A percentile compares a stretch with the other conserved stretches of the same genome.
Conservation (phyloP, 495 filamentous ascomycete genomes). For the Eremomyces bilateralis region DNA sequence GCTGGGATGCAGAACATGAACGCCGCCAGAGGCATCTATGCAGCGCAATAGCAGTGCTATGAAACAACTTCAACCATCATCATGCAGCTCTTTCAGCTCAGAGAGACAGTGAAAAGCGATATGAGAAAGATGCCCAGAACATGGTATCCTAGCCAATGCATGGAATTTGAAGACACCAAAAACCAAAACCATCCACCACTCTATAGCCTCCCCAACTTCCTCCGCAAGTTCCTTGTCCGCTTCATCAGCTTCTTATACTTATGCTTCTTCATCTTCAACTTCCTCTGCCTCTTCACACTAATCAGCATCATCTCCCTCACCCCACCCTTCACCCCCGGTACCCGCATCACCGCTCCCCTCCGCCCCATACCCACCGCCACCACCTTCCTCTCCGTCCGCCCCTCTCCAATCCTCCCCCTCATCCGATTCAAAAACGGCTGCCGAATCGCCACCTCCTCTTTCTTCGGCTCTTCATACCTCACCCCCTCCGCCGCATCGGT, state of each 20-base stretch:
- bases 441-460: constrained; percentile 8
- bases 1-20: no score
- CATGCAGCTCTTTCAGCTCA: no score
- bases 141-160: no score
- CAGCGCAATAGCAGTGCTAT: no score
- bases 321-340: background rate
- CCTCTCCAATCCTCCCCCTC: no score
- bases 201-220: constrained; percentile 51
- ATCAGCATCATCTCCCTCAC: constrained; percentile 24
- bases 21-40: no score
- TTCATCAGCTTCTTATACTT: constrained; percentile 99
- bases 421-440: constrained; percentile 20
- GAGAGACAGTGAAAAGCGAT: no score
- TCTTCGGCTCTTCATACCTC: constrained; percentile 1
- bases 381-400: no score
- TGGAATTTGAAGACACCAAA: no score
- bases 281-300: constrained; percentile 70
- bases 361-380: no score
- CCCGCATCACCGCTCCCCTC: background rate
- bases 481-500: constrained; percentile 4
- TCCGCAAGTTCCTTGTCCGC: constrained; percentile 69
- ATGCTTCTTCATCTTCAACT: constrained; percentile 99
- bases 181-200: constrained; percentile 5
- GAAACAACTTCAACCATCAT: no score
- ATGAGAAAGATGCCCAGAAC: no score